These are phyloP conservation scores for Ilyonectria sp. DNA, from an alignment of 2,329 filamentous ascomycete genomes.

Conservation along the genomic window DNA sequence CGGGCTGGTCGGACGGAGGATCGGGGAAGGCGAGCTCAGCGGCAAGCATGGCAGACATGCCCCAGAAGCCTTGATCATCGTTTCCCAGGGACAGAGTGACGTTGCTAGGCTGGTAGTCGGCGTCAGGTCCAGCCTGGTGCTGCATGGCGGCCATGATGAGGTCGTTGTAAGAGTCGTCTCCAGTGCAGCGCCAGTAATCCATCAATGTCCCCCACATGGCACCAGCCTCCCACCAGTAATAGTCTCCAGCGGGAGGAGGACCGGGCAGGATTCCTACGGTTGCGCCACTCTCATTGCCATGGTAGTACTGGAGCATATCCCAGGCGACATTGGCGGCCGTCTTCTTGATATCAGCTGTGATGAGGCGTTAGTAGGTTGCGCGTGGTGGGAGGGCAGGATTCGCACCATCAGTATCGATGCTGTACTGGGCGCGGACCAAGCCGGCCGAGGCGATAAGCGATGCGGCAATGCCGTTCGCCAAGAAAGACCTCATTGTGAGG, in stretches of 20 bases:
- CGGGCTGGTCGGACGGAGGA: slow-evolving; percentile 63
- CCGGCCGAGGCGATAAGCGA: slow-evolving; percentile 42
- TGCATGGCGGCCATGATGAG: slow-evolving; percentile 66
- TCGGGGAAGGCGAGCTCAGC: slow-evolving; percentile 72
- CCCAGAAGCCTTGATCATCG: slow-evolving; percentile 79
- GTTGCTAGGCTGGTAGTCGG: slow-evolving; percentile 71
- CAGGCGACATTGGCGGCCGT: slow-evolving; percentile 58
- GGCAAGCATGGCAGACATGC: slow-evolving; percentile 74
- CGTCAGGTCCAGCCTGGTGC: slow-evolving; percentile 66
- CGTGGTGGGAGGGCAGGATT: neutral
- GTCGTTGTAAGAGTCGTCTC: slow-evolving; percentile 71
- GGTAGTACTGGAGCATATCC: slow-evolving; percentile 63
- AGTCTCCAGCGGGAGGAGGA: slow-evolving; percentile 62
- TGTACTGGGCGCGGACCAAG: slow-evolving; percentile 44
- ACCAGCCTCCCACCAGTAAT: slow-evolving; percentile 79
- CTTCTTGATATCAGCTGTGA: slow-evolving; percentile 56
- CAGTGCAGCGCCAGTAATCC: slow-evolving; percentile 76
- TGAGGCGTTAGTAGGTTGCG: slow-evolving; percentile 32
- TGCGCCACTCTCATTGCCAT: slow-evolving; percentile 61
- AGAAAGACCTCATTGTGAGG: slow-evolving; percentile 44
- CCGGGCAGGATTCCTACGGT: slow-evolving; percentile 65
- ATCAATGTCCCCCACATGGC: slow-evolving; percentile 75
- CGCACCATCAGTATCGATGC: slow-evolving; percentile 45
- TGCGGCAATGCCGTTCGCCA: slow-evolving; percentile 36
- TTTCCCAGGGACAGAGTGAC: slow-evolving; percentile 70